Conservation (phyloP, 495 filamentous ascomycete genomes). For the Aspergillus coremiiformis region DNA sequence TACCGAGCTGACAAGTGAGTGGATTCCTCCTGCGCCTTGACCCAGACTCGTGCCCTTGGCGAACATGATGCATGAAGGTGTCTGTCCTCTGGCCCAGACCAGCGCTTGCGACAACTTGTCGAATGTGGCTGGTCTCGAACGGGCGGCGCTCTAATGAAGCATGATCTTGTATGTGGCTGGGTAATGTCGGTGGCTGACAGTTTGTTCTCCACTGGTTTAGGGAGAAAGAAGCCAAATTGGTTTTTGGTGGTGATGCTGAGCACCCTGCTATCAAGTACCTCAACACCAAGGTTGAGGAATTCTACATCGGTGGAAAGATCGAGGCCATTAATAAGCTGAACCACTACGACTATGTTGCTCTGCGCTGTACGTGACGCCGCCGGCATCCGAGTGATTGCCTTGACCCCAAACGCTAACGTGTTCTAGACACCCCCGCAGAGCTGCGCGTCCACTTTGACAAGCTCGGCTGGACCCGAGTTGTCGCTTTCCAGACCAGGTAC, state of each 20-base stretch:
- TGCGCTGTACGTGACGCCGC: constrained; percentile 64
- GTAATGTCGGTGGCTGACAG: constrained; percentile 25
- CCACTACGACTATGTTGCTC: constrained; percentile 97
- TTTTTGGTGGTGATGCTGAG: constrained; percentile 89
- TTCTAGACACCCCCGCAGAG: constrained; percentile 82
- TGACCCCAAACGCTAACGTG: constrained; percentile 9
- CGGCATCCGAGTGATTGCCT: not conserved
- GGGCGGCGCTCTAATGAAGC: not conserved
- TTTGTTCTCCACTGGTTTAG: constrained; percentile 43
- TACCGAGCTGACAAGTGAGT: constrained; percentile 94
- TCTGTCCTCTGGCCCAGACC: not conserved
- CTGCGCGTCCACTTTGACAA: constrained; percentile 96
- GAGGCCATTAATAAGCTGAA: constrained; percentile 89
- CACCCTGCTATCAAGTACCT: constrained; percentile 92
- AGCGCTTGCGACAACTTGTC: not conserved
- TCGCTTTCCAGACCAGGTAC: constrained; percentile 84
- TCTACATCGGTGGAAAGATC: constrained; percentile 90
- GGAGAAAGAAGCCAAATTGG: constrained; percentile 79
- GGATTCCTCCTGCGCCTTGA: not conserved
- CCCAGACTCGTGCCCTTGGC: not conserved
- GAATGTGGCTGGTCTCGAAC: not conserved
- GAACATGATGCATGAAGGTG: not conserved
- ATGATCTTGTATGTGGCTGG: constrained; percentile 16
- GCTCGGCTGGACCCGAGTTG: constrained; percentile 92
- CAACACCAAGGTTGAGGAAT: constrained; percentile 68